Evolutionary conservation across 192 early-diverging fungal genomes (phyloP).

Genomic region (Glomus cerebriforme): DNA sequence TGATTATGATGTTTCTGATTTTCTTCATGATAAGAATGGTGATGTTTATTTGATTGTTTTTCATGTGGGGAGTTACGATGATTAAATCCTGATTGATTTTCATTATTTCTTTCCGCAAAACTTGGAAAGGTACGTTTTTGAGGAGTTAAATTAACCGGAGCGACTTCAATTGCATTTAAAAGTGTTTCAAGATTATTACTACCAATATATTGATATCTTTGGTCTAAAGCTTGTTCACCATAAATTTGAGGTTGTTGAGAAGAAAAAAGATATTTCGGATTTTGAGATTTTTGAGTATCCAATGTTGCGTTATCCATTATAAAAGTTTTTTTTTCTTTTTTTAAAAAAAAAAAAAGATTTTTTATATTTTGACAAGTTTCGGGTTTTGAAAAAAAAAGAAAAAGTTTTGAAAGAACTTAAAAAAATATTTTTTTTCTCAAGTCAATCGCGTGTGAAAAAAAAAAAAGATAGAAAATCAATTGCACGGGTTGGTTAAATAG

Average conservation of each 20-base stretch:
- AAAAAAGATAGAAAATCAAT: slow-evolving; percentile 18
- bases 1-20: background rate
- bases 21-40: background rate
- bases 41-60: background rate
- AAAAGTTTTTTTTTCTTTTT: background rate
- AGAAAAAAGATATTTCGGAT: slow-evolving; percentile 16
- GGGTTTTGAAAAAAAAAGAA: background rate
- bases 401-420: background rate
- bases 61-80: background rate
- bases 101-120: background rate
- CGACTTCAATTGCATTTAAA: slow-evolving; percentile 28
- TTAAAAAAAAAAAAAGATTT: background rate
- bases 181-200: slow-evolving; percentile 29
- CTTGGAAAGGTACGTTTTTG: background rate
- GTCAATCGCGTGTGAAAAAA: slow-evolving; percentile 20
- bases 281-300: background rate
- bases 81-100: background rate
- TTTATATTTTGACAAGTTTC: background rate
- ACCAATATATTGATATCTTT: slow-evolving; percentile 4
- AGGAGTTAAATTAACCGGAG: background rate
- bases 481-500: background rate
- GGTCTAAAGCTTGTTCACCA: slow-evolving; percentile 31
- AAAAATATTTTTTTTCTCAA: background rate
- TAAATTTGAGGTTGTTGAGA: slow-evolving; percentile 34
- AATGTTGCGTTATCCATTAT: background rate